phyloP scores from a whole-genome alignment of 495 filamentous ascomycete species.

The Aspergillus nidulans region DNA sequence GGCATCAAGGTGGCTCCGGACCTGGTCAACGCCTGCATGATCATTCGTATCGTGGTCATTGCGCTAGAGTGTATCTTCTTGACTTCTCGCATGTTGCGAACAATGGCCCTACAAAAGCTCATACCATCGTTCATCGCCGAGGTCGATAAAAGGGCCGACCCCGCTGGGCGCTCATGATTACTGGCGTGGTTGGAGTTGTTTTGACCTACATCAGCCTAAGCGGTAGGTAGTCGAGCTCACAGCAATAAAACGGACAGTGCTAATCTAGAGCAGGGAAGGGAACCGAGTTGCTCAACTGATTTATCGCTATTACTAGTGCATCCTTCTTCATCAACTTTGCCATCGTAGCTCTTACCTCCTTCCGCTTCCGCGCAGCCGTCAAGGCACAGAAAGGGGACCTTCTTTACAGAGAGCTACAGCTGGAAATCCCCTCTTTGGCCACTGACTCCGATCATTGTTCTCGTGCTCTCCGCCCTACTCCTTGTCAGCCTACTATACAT shows the following conservation, averaged over 20 bases:
- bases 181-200: background rate
- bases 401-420: conserved; percentile 1
- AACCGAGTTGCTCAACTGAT: conserved; percentile 10
- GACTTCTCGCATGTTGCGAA: conserved; percentile 8
- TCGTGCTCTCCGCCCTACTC: conserved; percentile 3
- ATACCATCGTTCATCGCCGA: conserved; percentile 8
- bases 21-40: conserved; percentile 10
- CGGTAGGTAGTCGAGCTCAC: background rate
- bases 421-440: conserved; percentile 11
- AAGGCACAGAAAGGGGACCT: conserved; percentile 4
- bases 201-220: conserved; percentile 13
- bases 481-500: conserved; percentile 3
- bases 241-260: background rate
- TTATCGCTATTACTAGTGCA: conserved; percentile 13
- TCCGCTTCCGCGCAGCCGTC: conserved; percentile 9
- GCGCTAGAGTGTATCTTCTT: conserved; percentile 12
- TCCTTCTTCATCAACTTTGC: conserved; percentile 16
- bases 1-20: conserved; percentile 8
- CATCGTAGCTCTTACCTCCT: conserved; percentile 12
- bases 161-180: conserved; percentile 8
- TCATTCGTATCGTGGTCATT: conserved; percentile 7
- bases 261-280: conserved; percentile 2
- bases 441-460: background rate
- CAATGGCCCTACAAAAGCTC: conserved; percentile 6
- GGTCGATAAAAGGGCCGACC: conserved; percentile 10